Conservation (phyloP, 768 basidiomycete genomes). For the Chalciporus piperatus region DNA sequence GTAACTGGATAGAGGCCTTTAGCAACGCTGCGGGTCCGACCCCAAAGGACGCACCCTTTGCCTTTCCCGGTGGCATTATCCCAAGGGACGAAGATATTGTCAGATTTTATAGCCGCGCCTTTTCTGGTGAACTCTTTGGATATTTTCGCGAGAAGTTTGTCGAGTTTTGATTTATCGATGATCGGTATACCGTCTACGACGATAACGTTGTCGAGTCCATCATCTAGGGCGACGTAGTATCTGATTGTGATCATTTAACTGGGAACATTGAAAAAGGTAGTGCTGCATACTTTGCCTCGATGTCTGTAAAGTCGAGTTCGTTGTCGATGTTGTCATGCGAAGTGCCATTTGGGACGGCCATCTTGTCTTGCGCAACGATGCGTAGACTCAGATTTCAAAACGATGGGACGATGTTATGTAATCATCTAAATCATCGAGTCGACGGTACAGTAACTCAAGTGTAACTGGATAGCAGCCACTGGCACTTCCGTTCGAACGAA, state of each 20-base stretch:
- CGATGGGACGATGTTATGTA: background rate
- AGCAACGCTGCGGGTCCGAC: slow-evolving; percentile 1
- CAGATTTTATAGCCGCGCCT: slow-evolving; percentile 71
- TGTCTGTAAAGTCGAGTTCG: slow-evolving; percentile 83
- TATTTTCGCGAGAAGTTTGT: slow-evolving; percentile 77
- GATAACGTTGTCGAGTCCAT: slow-evolving; percentile 86
- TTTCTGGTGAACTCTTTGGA: slow-evolving; percentile 81
- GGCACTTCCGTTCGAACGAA: too few relatives aligned
- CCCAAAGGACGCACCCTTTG: slow-evolving; percentile 69
- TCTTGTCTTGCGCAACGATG: too few relatives aligned
- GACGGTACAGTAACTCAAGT: too few relatives aligned
- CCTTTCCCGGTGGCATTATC: slow-evolving; percentile 78
- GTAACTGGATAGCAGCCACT: too few relatives aligned
- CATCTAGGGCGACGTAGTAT: slow-evolving; percentile 81
- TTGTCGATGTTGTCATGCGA: slow-evolving; percentile 44
- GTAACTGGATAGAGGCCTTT: slow-evolving; percentile 46
- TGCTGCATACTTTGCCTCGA: slow-evolving; percentile 72
- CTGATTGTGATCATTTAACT: slow-evolving; percentile 38
- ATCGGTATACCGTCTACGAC: slow-evolving; percentile 92
- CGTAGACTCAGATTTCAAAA: too few relatives aligned
- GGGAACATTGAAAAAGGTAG: slow-evolving; percentile 2
- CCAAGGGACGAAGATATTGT: slow-evolving; percentile 87
- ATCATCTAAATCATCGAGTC: background rate
- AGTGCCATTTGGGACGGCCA: slow-evolving; percentile 43
- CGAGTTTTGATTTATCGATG: slow-evolving; percentile 83